A percentile compares a stretch with the other conserved stretches of the same genome.
Evolutionary conservation across 2,329 filamentous ascomycete genomes (phyloP).

Genomic region (Aspergillus pseudoterreus): DNA sequence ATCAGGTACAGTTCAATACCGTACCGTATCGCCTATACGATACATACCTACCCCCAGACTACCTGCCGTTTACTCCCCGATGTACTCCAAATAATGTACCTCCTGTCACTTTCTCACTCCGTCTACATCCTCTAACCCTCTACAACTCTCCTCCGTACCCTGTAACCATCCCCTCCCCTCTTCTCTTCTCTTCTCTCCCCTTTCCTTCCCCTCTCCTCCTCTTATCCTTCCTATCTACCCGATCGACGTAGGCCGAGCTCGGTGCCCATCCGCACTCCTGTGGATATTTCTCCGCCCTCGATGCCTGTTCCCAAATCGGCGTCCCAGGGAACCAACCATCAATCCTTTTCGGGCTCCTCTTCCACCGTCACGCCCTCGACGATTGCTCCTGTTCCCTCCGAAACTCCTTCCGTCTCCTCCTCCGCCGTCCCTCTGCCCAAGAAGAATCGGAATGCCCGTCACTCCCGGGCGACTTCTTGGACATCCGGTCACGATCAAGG

Average conservation of each 20-base stretch:
- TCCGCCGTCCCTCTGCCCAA: slow-evolving; percentile 16
- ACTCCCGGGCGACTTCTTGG: slow-evolving; percentile 34
- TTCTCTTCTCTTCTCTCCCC: slow-evolving; percentile 6
- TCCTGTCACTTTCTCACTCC: neutral
- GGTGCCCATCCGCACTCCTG: slow-evolving; percentile 5
- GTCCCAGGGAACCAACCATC: slow-evolving; percentile 13
- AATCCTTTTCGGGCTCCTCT: slow-evolving; percentile 10
- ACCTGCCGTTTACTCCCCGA: neutral
- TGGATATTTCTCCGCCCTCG: slow-evolving; percentile 13
- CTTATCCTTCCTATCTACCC: neutral
- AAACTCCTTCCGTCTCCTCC: slow-evolving; percentile 16
- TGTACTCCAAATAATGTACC: neutral
- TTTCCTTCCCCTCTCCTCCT: slow-evolving; percentile 1
- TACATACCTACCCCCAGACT: too few relatives aligned
- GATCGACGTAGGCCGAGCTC: slow-evolving; percentile 1
- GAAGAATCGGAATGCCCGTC: slow-evolving; percentile 32
- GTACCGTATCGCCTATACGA: too few relatives aligned
- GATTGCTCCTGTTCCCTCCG: slow-evolving; percentile 14
- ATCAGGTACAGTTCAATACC: too few relatives aligned
- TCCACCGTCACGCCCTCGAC: slow-evolving; percentile 2
- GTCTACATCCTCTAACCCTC: neutral
- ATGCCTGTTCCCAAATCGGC: slow-evolving; percentile 14
- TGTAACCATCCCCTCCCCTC: neutral
- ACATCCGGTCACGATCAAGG: slow-evolving; percentile 30
- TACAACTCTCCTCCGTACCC: neutral